Evolutionary conservation across 2,329 filamentous ascomycete genomes (phyloP).

Genomic region (Alternaria triticimaculans): DNA sequence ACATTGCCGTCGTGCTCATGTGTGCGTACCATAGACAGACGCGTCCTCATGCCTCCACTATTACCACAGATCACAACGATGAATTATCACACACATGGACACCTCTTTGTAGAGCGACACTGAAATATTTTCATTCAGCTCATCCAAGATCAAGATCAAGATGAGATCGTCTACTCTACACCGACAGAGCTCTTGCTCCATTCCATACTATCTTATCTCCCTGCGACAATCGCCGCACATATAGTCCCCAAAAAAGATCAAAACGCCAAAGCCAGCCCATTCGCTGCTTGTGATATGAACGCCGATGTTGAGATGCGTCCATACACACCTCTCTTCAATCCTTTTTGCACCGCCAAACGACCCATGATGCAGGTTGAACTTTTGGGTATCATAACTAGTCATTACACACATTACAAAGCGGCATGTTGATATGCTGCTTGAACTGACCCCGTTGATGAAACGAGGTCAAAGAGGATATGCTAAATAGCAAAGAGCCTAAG

Average conservation of each 20-base stretch:
- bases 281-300: conserved; percentile 41
- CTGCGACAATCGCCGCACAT: conserved; percentile 4
- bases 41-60: too few species aligned
- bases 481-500: conserved; percentile 51
- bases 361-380: conserved; percentile 52
- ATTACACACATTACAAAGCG: conserved; percentile 50
- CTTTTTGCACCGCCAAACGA: conserved; percentile 38
- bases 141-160: not conserved
- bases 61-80: too few species aligned
- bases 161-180: not conserved
- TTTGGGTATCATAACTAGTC: conserved; percentile 52
- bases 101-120: not conserved
- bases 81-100: not conserved
- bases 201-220: not conserved
- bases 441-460: conserved; percentile 44
- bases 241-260: not conserved
- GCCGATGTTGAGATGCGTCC: conserved; percentile 50
- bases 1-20: too few species aligned
- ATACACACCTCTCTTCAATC: conserved; percentile 26
- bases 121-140: not conserved
- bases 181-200: not conserved
- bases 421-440: conserved; percentile 49
- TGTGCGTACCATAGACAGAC: too few species aligned
- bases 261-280: conserved; percentile 16
- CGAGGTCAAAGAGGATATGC: conserved; percentile 24